These are phyloP conservation scores for Pseudogymnoascus sp. DNA, from an alignment of 2,329 filamentous ascomycete species.

Conservation along the genomic window DNA sequence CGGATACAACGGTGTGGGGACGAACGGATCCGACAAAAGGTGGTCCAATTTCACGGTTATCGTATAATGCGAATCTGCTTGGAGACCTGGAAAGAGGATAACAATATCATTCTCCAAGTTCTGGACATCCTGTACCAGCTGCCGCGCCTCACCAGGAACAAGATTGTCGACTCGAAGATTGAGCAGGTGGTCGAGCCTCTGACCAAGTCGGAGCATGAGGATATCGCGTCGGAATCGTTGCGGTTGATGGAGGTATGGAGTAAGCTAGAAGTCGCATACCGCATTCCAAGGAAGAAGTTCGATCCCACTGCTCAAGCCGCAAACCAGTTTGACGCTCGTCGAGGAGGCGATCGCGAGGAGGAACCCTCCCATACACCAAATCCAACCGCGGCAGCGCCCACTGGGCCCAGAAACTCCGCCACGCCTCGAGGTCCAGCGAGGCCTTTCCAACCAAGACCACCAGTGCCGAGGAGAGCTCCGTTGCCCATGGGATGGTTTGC, in stretches of 20 bases:
- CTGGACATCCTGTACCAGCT: slow-evolving; percentile 83
- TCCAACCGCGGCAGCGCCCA: slow-evolving; percentile 28
- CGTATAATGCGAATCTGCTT: slow-evolving; percentile 85
- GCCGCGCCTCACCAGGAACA: slow-evolving; percentile 88
- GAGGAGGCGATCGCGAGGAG: slow-evolving; percentile 54
- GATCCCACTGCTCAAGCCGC: slow-evolving; percentile 56
- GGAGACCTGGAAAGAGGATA: slow-evolving; percentile 83
- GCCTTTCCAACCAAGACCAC: slow-evolving; percentile 45
- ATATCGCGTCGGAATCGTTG: slow-evolving; percentile 63
- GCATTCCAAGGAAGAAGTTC: slow-evolving; percentile 83
- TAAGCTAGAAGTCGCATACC: slow-evolving; percentile 81
- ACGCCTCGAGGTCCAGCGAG: slow-evolving; percentile 29
- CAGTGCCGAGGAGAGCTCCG: slow-evolving; percentile 46
- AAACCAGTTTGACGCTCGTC: slow-evolving; percentile 50
- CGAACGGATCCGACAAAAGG: slow-evolving; percentile 75
- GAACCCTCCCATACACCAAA: slow-evolving; percentile 29
- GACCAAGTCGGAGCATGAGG: slow-evolving; percentile 59
- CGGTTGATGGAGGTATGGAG: slow-evolving; percentile 77
- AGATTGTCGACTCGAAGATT: slow-evolving; percentile 93
- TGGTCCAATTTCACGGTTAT: slow-evolving; percentile 96
- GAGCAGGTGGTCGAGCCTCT: slow-evolving; percentile 70
- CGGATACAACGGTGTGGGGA: slow-evolving; percentile 84
- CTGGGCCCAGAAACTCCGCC: slow-evolving; percentile 35
- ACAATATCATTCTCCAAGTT: slow-evolving; percentile 82
- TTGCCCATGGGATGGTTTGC: slow-evolving; percentile 86